These are phyloP conservation scores for Coniferiporia sulphurascens DNA, from an alignment of 1,284 basidiomycete species.

Conservation along the genomic window DNA sequence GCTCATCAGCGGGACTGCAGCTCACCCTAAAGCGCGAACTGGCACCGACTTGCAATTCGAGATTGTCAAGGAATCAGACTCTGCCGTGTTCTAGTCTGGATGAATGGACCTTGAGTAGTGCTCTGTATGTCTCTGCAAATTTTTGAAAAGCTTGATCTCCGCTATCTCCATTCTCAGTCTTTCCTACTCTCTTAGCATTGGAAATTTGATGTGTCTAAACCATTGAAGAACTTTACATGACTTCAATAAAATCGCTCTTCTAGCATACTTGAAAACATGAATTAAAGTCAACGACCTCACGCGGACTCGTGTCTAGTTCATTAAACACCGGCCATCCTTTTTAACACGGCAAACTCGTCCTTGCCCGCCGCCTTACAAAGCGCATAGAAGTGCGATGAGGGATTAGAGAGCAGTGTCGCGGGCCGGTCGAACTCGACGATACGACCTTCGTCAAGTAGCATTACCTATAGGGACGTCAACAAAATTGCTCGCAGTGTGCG, in stretches of 20 bases:
- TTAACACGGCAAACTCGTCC: constrained; percentile 72
- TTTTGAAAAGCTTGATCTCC: no score
- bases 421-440: constrained; percentile 85
- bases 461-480: constrained; percentile 45
- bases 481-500: background rate
- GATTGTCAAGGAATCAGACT: background rate
- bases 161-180: no score
- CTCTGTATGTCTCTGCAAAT: no score
- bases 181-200: no score
- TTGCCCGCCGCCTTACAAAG: constrained; percentile 82
- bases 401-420: constrained; percentile 57
- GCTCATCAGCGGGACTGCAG: background rate
- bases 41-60: constrained; percentile 8
- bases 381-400: constrained; percentile 65
- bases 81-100: background rate
- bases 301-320: background rate
- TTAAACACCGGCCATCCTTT: constrained; percentile 51
- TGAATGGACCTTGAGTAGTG: background rate
- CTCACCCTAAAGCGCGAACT: background rate
- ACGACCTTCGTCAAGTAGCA: constrained; percentile 83
- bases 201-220: no score
- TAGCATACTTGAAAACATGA: no score
- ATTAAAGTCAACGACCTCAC: no score
- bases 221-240: no score
- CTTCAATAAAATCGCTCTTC: no score